These are phyloP conservation scores for Saturnispora sanitii DNA, from an alignment of 805 yeast species.

Conservation along the genomic window DNA sequence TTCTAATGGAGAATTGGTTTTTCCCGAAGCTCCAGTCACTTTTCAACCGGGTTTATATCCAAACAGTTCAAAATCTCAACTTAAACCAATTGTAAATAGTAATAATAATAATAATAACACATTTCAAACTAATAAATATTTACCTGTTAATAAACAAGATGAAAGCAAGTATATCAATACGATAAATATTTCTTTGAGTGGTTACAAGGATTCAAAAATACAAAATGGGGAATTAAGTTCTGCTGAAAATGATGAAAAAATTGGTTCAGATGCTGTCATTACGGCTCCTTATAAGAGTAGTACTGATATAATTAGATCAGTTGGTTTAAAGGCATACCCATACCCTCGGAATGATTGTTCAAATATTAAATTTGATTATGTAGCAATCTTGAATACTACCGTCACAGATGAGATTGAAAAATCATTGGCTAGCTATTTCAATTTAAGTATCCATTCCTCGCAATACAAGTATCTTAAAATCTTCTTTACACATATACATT, in stretches of 20 bases:
- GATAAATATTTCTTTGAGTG: conserved; percentile 3
- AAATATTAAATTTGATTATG: conserved; percentile 18
- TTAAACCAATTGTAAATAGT: too few relatives aligned
- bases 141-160: background rate
- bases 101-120: background rate
- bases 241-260: background rate
- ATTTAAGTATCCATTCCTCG: conserved; percentile 24
- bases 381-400: conserved; percentile 22
- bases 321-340: conserved; percentile 6
- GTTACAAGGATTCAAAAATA: background rate
- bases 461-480: conserved; percentile 27
- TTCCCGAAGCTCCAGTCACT: conserved; percentile 4
- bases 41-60: background rate
- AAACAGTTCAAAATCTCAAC: background rate
- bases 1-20: conserved; percentile 1
- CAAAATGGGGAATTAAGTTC: background rate
- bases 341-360: conserved; percentile 2
- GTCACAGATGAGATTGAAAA: conserved; percentile 19
- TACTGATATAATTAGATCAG: conserved; percentile 6
- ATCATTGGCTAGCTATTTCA: conserved; percentile 24
- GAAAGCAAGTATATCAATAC: conserved; percentile 5
- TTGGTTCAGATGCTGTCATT: background rate
- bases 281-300: conserved; percentile 6
- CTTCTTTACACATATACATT: conserved; percentile 27
- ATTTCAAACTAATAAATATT: background rate